Evolutionary conservation across 2,329 filamentous ascomycete species (phyloP).

Genomic region (Albifimbria verrucaria): DNA sequence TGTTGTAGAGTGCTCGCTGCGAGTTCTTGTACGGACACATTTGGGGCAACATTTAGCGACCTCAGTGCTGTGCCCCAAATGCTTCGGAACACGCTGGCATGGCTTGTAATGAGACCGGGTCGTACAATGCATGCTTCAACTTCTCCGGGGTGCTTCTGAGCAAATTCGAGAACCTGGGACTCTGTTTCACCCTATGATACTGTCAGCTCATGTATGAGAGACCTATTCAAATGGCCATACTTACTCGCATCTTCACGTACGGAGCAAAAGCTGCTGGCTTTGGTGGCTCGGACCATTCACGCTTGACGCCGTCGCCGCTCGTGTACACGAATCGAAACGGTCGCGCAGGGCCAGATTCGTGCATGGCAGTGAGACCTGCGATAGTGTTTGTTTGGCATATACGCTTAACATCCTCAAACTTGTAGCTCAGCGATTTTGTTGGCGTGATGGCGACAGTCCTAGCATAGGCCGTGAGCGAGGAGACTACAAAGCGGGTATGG

Average conservation of each 20-base stretch:
- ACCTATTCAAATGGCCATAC: neutral
- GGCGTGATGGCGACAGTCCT: constrained; percentile 3
- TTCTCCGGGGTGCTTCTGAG: neutral
- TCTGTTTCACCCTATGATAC: neutral
- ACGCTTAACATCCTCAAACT: neutral
- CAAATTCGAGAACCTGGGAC: neutral
- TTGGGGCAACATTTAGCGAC: neutral
- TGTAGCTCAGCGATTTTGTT: neutral
- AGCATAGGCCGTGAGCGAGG: neutral
- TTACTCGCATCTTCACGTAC: constrained; percentile 1
- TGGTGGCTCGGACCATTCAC: neutral
- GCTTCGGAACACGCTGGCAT: neutral
- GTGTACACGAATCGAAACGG: neutral
- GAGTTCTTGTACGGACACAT: neutral
- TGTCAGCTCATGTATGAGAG: neutral
- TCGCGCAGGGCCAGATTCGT: neutral
- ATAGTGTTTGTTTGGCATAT: neutral
- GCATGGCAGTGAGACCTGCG: neutral
- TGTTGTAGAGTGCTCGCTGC: neutral
- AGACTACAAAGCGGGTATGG: neutral
- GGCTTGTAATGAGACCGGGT: neutral
- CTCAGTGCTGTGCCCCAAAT: neutral
- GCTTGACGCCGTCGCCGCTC: neutral
- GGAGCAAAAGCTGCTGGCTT: neutral
- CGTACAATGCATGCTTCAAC: neutral